These are phyloP conservation scores for Saccharomycopsis sp. DNA, from an alignment of 805 yeast genomes.

Conservation along the genomic window DNA sequence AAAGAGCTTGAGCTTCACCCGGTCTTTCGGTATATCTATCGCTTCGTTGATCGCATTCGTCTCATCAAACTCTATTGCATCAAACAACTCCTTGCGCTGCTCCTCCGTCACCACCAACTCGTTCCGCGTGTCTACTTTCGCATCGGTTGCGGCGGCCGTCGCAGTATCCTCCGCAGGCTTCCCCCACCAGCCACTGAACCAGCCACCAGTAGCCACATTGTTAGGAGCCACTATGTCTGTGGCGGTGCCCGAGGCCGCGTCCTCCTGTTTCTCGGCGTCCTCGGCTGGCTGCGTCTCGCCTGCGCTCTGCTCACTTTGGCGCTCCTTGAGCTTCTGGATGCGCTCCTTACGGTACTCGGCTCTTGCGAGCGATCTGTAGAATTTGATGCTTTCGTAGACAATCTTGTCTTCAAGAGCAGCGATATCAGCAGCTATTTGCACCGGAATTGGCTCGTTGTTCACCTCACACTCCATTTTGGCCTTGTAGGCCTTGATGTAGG, in stretches of 20 bases:
- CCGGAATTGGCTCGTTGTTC: slow-evolving; percentile 22
- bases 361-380: slow-evolving; percentile 78
- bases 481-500: slow-evolving; percentile 66
- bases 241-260: background rate
- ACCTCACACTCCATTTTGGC: slow-evolving; percentile 38
- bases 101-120: slow-evolving; percentile 66
- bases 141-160: slow-evolving; percentile 22
- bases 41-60: slow-evolving; percentile 42
- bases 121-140: slow-evolving; percentile 27
- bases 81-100: slow-evolving; percentile 82
- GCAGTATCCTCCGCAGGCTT: slow-evolving; percentile 13
- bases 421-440: slow-evolving; percentile 28
- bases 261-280: background rate
- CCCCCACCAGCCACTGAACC: slow-evolving; percentile 72
- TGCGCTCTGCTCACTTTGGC: slow-evolving; percentile 18
- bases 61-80: slow-evolving; percentile 89
- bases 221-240: background rate
- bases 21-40: slow-evolving; percentile 64
- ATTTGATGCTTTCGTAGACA: slow-evolving; percentile 71
- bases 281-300: background rate
- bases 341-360: slow-evolving; percentile 53
- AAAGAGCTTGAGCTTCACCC: slow-evolving; percentile 58
- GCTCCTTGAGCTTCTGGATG: background rate
- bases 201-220: slow-evolving; percentile 36
- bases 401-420: slow-evolving; percentile 41